Evolutionary conservation across 768 basidiomycete genomes (phyloP).

Genomic region (Termitomyces titanicus): DNA sequence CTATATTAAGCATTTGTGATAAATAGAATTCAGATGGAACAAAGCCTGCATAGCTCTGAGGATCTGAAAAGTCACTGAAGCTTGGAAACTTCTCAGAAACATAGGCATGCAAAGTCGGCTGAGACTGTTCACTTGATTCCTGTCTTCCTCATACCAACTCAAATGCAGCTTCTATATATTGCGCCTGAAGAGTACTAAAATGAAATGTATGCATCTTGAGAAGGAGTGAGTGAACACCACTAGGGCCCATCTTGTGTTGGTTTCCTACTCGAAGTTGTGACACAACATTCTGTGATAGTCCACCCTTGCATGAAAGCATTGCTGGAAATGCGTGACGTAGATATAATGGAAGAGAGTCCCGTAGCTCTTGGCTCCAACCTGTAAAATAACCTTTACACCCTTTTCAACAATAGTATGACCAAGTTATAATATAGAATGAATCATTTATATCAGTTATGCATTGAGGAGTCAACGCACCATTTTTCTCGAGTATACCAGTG

Average conservation of each 20-base stretch:
- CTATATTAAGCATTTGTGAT: conserved; percentile 18
- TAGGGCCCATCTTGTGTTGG: conserved; percentile 24
- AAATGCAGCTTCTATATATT: conserved; percentile 20
- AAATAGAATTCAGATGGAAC: conserved; percentile 19
- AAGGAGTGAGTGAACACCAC: conserved; percentile 16
- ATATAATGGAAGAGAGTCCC: conserved; percentile 15
- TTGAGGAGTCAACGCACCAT: conserved; percentile 16
- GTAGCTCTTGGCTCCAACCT: conserved; percentile 10
- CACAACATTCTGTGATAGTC: conserved; percentile 14
- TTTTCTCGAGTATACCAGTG: conserved; percentile 12
- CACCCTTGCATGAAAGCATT: conserved; percentile 12
- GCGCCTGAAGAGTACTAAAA: conserved; percentile 14
- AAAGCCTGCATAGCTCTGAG: conserved; percentile 16
- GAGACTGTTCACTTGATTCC: background rate
- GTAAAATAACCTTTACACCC: conserved; percentile 7
- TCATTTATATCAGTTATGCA: conserved; percentile 15
- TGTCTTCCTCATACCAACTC: background rate
- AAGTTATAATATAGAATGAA: conserved; percentile 20
- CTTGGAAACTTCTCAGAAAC: conserved; percentile 2
- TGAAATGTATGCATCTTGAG: conserved; percentile 17
- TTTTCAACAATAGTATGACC: conserved; percentile 22
- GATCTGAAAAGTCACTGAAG: conserved; percentile 15
- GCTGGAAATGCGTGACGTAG: conserved; percentile 17
- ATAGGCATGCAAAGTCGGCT: background rate
- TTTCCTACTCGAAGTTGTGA: conserved; percentile 15